Conservation (phyloP, 176 grass and related monocot species). For the Carex parvula region DNA sequence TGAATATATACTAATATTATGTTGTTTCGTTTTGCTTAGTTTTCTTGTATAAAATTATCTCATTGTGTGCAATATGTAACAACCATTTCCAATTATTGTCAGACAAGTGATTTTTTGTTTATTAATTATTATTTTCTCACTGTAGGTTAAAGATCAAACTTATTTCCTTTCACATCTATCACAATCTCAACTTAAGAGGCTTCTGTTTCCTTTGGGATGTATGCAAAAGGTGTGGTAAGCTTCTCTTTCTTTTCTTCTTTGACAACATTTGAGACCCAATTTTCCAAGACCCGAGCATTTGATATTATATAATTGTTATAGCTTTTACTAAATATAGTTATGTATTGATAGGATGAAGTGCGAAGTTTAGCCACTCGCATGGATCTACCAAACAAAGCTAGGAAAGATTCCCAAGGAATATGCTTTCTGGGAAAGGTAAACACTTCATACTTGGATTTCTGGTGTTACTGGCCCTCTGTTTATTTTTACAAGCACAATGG, state of each 20-base stretch:
- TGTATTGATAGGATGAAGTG: slow-evolving; percentile 63
- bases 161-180: slow-evolving; percentile 98
- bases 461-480: not conserved
- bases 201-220: slow-evolving; percentile 90
- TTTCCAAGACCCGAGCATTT: not conserved
- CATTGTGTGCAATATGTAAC: not conserved
- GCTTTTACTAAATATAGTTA: slow-evolving; percentile 6
- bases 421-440: slow-evolving; percentile 95
- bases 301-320: slow-evolving; percentile 1
- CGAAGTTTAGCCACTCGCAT: slow-evolving; percentile 59
- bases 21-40: not conserved
- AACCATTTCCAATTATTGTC: slow-evolving; percentile 4
- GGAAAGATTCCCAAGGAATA: slow-evolving; percentile 97
- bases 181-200: slow-evolving; percentile 70
- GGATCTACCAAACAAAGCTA: slow-evolving; percentile 73
- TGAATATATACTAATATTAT: too few species aligned
- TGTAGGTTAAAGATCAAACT: slow-evolving; percentile 94
- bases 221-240: slow-evolving; percentile 54
- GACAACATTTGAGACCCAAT: too few species aligned
- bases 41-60: not conserved
- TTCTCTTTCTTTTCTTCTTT: not conserved
- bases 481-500: not conserved
- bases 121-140: slow-evolving; percentile 18
- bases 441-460: not conserved
- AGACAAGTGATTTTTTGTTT: not conserved